Evolutionary conservation across 176 grass and related monocot genomes (phyloP), one percentile per base, ranked within the genome.

Genomic region (Dendrocalamus sinicus): DNA sequence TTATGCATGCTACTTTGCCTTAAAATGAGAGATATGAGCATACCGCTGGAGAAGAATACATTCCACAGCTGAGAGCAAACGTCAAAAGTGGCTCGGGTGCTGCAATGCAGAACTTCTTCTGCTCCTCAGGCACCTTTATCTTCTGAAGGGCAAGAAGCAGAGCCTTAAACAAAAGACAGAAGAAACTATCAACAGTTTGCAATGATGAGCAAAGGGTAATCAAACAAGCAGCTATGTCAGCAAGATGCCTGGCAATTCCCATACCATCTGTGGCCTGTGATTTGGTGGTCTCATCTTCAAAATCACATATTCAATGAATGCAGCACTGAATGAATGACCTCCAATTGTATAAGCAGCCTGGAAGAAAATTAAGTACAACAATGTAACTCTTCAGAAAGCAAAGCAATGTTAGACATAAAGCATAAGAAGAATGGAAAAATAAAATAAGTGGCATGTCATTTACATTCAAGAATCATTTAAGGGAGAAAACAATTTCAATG

Each of bases 211-310:
- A 10, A 1, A 78, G 19, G 54, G 17, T 47, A n/a, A 35, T 44
- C 3, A n/a, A 75, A 81, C 59, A 76, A 40, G 57, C 6, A 87
- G 7, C 48, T 20, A 9, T 72, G 1, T 24, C n/a, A 48, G 37
- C 6, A 63, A 69, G 50, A 83, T 83, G 84, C 39, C 22, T 14
- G 1, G 28, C 67, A 78, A 72, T 43, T 37, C 16, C 9, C 74
- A 77, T 92, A 98, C 96, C 91, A 93, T 95, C 75, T 98, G 96
- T 55, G 96, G 93, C 53, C 93, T 95, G 50, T 98, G 91, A 71
- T 76, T 90, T 40, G 93, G 93, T 44, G 89, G 91, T 43, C 93
- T 98, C 91, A 92, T 95, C 90, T 98, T 98, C 81, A 98, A 79
- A 51, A 98, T 92, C 14, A 89, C 90, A 86, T 95, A 91, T 41